These are phyloP conservation scores for Vigna radiata DNA, from an alignment of 306 rosid species.

Conservation along the genomic window DNA sequence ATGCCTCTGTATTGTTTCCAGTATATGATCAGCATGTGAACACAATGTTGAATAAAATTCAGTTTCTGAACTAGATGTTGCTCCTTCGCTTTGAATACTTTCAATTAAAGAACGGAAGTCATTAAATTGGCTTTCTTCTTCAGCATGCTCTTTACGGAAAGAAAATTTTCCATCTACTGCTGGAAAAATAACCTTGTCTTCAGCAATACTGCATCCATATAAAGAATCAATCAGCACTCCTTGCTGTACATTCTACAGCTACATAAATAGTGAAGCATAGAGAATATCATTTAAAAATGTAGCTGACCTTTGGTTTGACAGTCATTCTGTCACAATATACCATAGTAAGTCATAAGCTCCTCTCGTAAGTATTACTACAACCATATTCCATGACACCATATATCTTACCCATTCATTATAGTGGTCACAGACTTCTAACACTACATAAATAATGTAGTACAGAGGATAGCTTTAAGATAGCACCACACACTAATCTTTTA, in stretches of 20 bases:
- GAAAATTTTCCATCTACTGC: conserved; percentile 94
- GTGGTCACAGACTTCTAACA: conserved; percentile 19
- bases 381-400: conserved; percentile 25
- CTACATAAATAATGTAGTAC: conserved; percentile 12
- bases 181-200: conserved; percentile 98
- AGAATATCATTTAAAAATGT: conserved; percentile 25
- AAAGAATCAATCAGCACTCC: conserved; percentile 39
- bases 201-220: conserved; percentile 84
- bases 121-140: conserved; percentile 96
- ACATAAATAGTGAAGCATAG: conserved; percentile 15
- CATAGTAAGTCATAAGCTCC: conserved; percentile 15
- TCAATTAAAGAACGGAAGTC: conserved; percentile 91
- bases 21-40: conserved; percentile 92
- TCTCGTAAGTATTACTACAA: conserved; percentile 27
- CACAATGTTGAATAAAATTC: conserved; percentile 88
- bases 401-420: conserved; percentile 23
- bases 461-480: conserved; percentile 30
- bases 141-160: conserved; percentile 85
- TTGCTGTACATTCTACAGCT: background rate
- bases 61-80: conserved; percentile 74
- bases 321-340: conserved; percentile 30
- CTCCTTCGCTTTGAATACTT: conserved; percentile 86
- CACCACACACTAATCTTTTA: conserved; percentile 19
- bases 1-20: conserved; percentile 91
- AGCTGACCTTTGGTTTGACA: background rate